Evolutionary conservation across 176 grass and related monocot species (phyloP).

Genomic region (Poa pratensis): DNA sequence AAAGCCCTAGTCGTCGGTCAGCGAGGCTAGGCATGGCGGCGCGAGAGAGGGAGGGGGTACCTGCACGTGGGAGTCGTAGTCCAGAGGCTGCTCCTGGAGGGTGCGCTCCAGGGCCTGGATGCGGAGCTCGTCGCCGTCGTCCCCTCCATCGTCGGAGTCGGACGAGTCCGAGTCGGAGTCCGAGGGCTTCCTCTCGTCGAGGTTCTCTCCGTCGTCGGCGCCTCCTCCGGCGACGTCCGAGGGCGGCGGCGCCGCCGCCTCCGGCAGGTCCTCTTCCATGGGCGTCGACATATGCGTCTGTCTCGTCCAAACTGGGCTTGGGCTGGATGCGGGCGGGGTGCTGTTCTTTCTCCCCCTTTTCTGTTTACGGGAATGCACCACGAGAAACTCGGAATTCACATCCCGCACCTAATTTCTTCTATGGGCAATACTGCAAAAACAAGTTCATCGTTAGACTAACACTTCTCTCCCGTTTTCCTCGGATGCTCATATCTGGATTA

Average conservation of each 20-base stretch:
- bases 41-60: slow-evolving; percentile 31
- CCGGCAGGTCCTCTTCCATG: slow-evolving; percentile 53
- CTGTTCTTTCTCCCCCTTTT: not conserved
- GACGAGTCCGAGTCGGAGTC: slow-evolving; percentile 32
- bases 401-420: not conserved
- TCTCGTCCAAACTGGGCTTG: not conserved
- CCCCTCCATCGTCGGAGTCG: slow-evolving; percentile 51
- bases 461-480: too few species aligned
- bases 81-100: slow-evolving; percentile 63
- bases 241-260: slow-evolving; percentile 19
- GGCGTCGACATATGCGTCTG: slow-evolving; percentile 47
- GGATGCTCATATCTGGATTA: too few species aligned
- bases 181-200: not conserved
- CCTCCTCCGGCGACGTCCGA: slow-evolving; percentile 1
- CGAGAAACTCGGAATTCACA: not conserved
- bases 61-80: slow-evolving; percentile 82
- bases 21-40: not conserved
- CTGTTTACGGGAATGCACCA: not conserved
- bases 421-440: too few species aligned
- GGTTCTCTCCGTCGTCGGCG: slow-evolving; percentile 46
- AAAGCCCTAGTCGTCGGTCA: slow-evolving; percentile 27
- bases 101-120: slow-evolving; percentile 74
- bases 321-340: not conserved
- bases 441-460: too few species aligned
- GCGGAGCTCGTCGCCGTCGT: slow-evolving; percentile 63